phyloP scores from a whole-genome alignment of 805 yeast species.

The Jamesozyma jinghongensis region DNA sequence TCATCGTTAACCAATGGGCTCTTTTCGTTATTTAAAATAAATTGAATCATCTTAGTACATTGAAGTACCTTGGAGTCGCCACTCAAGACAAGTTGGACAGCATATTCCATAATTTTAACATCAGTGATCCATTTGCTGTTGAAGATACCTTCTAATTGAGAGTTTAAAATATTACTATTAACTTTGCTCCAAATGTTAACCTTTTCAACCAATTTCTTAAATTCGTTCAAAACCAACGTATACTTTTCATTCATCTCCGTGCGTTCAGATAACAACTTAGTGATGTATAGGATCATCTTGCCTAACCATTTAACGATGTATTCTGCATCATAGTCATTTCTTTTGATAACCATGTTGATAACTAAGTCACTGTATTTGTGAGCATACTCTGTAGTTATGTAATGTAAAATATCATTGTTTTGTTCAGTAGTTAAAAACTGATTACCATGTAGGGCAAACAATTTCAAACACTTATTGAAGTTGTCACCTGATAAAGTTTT shows the following conservation, averaged over 20 bases:
- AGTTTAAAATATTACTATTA: conserved; percentile 41
- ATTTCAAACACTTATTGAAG: conserved; percentile 8
- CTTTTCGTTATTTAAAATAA: conserved; percentile 46
- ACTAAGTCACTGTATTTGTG: conserved; percentile 28
- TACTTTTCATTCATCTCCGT: conserved; percentile 23
- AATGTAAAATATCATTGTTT: conserved; percentile 17
- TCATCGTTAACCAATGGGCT: conserved; percentile 28
- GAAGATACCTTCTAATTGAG: conserved; percentile 58
- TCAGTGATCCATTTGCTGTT: conserved; percentile 39
- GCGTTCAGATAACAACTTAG: conserved; percentile 54
- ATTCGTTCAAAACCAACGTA: conserved; percentile 26
- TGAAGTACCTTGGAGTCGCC: conserved; percentile 34
- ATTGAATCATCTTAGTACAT: conserved; percentile 49
- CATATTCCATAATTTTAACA: conserved; percentile 38
- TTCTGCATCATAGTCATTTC: conserved; percentile 12
- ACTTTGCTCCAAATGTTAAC: conserved; percentile 34
- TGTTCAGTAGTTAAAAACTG: conserved; percentile 16
- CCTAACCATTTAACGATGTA: conserved; percentile 41
- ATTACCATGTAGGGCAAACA: conserved; percentile 7
- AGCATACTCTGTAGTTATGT: conserved; percentile 18
- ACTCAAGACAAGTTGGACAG: conserved; percentile 32
- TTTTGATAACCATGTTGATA: conserved; percentile 18
- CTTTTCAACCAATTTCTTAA: conserved; percentile 27
- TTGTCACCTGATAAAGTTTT: conserved; percentile 1
- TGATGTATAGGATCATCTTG: conserved; percentile 49